Base-by-base conservation (phyloP, 352 stramenopile species). In the Phytophthora ramorum region DNA sequence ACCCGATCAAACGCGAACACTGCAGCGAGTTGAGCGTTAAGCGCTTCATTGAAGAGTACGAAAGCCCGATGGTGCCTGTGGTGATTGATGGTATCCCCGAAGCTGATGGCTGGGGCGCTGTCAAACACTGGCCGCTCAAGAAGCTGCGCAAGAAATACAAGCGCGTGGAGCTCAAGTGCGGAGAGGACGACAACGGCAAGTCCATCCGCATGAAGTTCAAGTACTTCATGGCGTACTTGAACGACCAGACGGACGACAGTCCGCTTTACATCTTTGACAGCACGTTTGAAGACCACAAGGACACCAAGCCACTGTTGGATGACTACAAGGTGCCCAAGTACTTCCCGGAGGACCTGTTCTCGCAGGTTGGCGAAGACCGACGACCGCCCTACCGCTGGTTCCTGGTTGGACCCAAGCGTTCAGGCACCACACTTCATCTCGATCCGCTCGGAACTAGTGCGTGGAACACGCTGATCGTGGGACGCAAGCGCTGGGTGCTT, bases 181-280 rank as follows among this genome's bases (percentile, higher is more conserved):
- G 87, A 37, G 83, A 95, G 63, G 87, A 92, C 54, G 87, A 95
- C 66, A 59, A 91, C 58, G 87, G 85, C 57, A 87, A 87, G 63
- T 80, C 84, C 9, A 78, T 95, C 47, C 85, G 85, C 19, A 85
- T 95, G 75, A 91, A 93, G 60, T 84, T 92, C 53, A 95, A 93
- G 73, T 79, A 93, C 64, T 95, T 95, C 38, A 72, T 81, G 48
- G 80, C 77, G 67, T 93, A 95, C 64, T 53, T 92, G 44, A 83
- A 83, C 38, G 72, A 70, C 5, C 87, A 95, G 58, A 92, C 76
- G 14, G 92, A 97, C 64, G 89, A 98, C 60, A 91, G 88, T 37
- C 97, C 96, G 32, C 66, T 99, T 24, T 99, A 99, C 76, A 87
- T 99, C n/a, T 99, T 99, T 65, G 97, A 99, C 88, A 96, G 93